Percentiles rank a stretch among this genome's conserved stretches.
Evolutionary conservation across 2,329 filamentous ascomycete genomes (phyloP).

Genomic region (Stagonosporopsis rhizophila): DNA sequence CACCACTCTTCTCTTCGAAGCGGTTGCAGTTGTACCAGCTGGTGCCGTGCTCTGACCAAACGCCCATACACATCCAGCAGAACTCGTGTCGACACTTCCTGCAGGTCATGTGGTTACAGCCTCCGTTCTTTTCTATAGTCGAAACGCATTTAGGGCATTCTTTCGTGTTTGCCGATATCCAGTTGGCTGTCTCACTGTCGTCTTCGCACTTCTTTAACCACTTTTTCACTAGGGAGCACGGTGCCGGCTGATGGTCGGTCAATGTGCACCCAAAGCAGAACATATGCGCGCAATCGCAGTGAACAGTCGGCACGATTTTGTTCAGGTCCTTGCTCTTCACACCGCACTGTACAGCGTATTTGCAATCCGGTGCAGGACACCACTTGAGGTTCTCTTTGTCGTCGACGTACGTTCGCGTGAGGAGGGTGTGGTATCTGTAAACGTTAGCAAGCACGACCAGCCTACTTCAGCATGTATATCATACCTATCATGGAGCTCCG

Average conservation of each 20-base stretch:
- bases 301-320: constrained; percentile 86
- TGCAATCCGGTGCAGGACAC: constrained; percentile 98
- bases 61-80: constrained; percentile 99
- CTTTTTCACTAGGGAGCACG: constrained; percentile 87
- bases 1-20: constrained; percentile 93
- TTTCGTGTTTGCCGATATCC: constrained; percentile 99
- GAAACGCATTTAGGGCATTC: constrained; percentile 96
- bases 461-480: constrained; percentile 14
- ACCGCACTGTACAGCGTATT: constrained; percentile 86
- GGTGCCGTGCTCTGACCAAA: constrained; percentile 98
- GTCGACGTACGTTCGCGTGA: constrained; percentile 95
- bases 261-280: constrained; percentile 97
- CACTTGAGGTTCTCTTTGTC: constrained; percentile 95
- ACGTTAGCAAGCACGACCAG: constrained; percentile 19
- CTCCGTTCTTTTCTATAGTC: constrained; percentile 98
- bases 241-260: constrained; percentile 90
- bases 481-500: constrained; percentile 63
- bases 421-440: constrained; percentile 79
- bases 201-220: constrained; percentile 99
- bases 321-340: constrained; percentile 88
- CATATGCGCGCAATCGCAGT: constrained; percentile 80
- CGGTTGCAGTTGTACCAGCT: constrained; percentile 99
- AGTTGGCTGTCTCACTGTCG: constrained; percentile 97
- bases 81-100: constrained; percentile 96
- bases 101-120: constrained; percentile 98